Conservation (phyloP, 108 stramenopile genomes). For the Fistulifera pelliculosa region DNA sequence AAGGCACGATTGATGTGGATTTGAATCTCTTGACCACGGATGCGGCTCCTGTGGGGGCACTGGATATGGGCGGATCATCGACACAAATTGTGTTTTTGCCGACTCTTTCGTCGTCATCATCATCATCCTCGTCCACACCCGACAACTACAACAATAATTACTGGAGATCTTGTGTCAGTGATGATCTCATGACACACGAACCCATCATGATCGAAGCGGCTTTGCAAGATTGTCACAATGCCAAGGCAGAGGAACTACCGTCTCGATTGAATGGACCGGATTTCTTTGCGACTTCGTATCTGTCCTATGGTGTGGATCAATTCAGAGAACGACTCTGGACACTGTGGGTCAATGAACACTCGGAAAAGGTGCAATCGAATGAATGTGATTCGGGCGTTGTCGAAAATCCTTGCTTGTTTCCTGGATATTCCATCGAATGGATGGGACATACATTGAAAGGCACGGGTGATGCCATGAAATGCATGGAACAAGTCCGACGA, state of each 20-base stretch:
- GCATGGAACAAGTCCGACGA: slow-evolving; percentile 61
- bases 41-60: slow-evolving; percentile 41
- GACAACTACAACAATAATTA: slow-evolving; percentile 5
- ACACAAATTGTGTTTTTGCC: slow-evolving; percentile 78
- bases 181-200: slow-evolving; percentile 1
- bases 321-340: slow-evolving; percentile 77
- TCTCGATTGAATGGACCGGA: slow-evolving; percentile 55
- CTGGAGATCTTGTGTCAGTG: not conserved
- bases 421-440: slow-evolving; percentile 53
- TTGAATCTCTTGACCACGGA: slow-evolving; percentile 25
- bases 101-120: not conserved
- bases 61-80: slow-evolving; percentile 84
- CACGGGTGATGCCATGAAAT: slow-evolving; percentile 62
- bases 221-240: slow-evolving; percentile 3
- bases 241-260: slow-evolving; percentile 8
- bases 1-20: slow-evolving; percentile 66
- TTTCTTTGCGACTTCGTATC: slow-evolving; percentile 78
- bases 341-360: slow-evolving; percentile 53
- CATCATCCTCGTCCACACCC: too few relatives aligned
- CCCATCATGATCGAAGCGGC: not conserved
- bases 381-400: slow-evolving; percentile 15
- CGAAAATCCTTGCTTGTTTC: slow-evolving; percentile 69
- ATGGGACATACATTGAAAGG: slow-evolving; percentile 47
- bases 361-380: slow-evolving; percentile 20
- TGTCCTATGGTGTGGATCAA: slow-evolving; percentile 84